Percentiles rank a stretch among this genome's conserved stretches.
Evolutionary conservation across 495 filamentous ascomycete genomes (phyloP).

Genomic region (Aspergillus taichungensis): DNA sequence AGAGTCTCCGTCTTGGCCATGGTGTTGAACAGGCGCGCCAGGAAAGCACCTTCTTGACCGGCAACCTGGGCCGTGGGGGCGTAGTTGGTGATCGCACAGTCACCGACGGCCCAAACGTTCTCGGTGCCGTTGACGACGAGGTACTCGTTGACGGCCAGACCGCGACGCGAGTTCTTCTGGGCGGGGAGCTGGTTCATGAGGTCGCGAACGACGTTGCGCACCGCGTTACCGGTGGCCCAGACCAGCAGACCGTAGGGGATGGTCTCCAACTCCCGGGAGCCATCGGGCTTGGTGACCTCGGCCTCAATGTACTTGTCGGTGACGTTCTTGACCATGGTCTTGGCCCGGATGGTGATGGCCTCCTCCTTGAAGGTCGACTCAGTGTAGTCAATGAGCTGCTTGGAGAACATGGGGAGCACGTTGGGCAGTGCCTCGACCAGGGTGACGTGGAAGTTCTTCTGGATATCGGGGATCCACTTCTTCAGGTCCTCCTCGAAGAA

Average conservation of each 20-base stretch:
- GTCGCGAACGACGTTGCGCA: slow-evolving; percentile 80
- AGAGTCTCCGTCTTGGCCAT: slow-evolving; percentile 85
- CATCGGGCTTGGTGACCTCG: slow-evolving; percentile 76
- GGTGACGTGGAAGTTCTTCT: slow-evolving; percentile 90
- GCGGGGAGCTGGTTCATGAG: slow-evolving; percentile 88
- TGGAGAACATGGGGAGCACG: slow-evolving; percentile 97
- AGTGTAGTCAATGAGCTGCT: slow-evolving; percentile 98
- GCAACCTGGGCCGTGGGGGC: slow-evolving; percentile 97
- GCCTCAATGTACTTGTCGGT: slow-evolving; percentile 93
- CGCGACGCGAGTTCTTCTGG: slow-evolving; percentile 89
- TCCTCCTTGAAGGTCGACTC: slow-evolving; percentile 98
- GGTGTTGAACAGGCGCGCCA: slow-evolving; percentile 93
- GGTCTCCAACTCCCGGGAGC: slow-evolving; percentile 66
- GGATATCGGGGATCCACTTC: slow-evolving; percentile 96
- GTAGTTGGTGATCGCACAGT: slow-evolving; percentile 93
- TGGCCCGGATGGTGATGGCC: slow-evolving; percentile 90
- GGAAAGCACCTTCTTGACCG: slow-evolving; percentile 89
- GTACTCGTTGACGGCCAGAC: slow-evolving; percentile 95
- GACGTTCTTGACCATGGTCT: slow-evolving; percentile 98
- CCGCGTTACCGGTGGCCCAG: slow-evolving; percentile 95
- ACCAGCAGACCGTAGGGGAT: slow-evolving; percentile 95
- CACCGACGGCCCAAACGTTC: slow-evolving; percentile 87
- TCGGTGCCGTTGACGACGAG: slow-evolving; percentile 94
- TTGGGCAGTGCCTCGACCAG: slow-evolving; percentile 97
- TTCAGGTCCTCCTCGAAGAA: slow-evolving; percentile 97